phyloP scores from a whole-genome alignment of 352 stramenopile species.

The Phytophthora citricola region DNA sequence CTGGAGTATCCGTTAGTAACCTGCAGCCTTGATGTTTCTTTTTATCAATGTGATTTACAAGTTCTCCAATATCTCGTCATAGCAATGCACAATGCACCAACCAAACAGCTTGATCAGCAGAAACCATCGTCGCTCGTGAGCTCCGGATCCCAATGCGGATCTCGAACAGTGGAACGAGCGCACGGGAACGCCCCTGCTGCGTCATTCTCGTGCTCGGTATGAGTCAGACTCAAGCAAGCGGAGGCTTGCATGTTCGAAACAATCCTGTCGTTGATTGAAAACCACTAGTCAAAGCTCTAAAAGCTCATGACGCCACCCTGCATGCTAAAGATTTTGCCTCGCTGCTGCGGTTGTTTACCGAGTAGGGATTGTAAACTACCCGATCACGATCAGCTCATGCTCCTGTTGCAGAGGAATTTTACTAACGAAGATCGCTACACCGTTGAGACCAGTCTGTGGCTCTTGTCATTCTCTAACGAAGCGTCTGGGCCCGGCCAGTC shows the following conservation, averaged over 20 bases:
- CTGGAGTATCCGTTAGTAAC: slow-evolving; percentile 38
- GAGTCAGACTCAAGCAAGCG: slow-evolving; percentile 24
- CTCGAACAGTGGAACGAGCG: slow-evolving; percentile 22
- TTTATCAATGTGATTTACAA: neutral
- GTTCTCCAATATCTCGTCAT: slow-evolving; percentile 7
- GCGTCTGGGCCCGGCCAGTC: slow-evolving; percentile 11
- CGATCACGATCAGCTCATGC: neutral
- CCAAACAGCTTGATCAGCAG: slow-evolving; percentile 25
- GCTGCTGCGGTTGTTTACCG: neutral
- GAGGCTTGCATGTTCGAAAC: slow-evolving; percentile 5
- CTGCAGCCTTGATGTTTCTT: neutral
- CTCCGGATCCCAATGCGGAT: slow-evolving; percentile 14
- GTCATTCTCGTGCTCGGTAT: slow-evolving; percentile 13
- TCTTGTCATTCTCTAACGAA: slow-evolving; percentile 14
- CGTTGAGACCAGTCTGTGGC: slow-evolving; percentile 2
- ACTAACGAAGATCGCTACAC: slow-evolving; percentile 7
- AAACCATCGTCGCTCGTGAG: slow-evolving; percentile 25
- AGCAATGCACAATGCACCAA: slow-evolving; percentile 3
- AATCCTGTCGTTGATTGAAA: neutral
- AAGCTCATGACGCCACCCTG: too few species aligned
- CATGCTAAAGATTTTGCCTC: neutral
- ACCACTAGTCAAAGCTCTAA: too few species aligned
- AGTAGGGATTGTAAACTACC: neutral
- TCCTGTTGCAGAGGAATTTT: slow-evolving; percentile 18
- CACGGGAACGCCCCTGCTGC: slow-evolving; percentile 5